A percentile compares a stretch with the other conserved stretches of the same genome.
Evolutionary conservation across 768 basidiomycete species (phyloP).

Genomic region (Podaxis rugospora): DNA sequence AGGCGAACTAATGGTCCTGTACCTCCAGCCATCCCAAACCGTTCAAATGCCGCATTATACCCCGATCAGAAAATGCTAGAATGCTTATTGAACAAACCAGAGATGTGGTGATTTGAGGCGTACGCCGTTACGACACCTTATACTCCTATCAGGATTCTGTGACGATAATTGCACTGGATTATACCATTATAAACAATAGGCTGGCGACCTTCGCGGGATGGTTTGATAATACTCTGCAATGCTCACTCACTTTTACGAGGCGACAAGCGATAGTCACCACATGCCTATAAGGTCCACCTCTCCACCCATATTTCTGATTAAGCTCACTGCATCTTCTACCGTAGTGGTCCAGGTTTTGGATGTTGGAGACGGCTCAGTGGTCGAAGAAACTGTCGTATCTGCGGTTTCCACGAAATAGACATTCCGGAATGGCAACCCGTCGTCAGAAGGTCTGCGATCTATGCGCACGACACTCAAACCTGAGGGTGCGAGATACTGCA

Average conservation of each 20-base stretch:
- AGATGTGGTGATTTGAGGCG: background rate
- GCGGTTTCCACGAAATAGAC: conserved; percentile 65
- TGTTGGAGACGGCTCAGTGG: background rate
- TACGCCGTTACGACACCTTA: background rate
- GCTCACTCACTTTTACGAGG: background rate
- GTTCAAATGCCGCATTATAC: conserved; percentile 32
- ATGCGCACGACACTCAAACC: conserved; percentile 46
- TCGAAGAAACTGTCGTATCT: conserved; percentile 5
- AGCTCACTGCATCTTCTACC: conserved; percentile 29
- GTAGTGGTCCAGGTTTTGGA: conserved; percentile 18
- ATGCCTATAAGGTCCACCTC: conserved; percentile 39
- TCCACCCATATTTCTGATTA: conserved; percentile 30
- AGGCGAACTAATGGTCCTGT: background rate
- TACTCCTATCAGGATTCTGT: background rate
- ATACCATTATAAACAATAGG: background rate
- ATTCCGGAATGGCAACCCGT: conserved; percentile 44
- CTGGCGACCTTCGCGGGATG: background rate
- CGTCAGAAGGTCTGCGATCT: conserved; percentile 58
- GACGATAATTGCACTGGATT: background rate
- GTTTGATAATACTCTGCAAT: background rate
- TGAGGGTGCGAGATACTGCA: conserved; percentile 29
- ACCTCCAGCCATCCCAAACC: conserved; percentile 34
- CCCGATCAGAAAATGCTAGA: conserved; percentile 27
- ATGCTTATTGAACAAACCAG: conserved; percentile 22
- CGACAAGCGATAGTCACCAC: conserved; percentile 33